Percentiles rank a stretch among this genome's conserved stretches.
phyloP scores from a whole-genome alignment of 2,329 filamentous ascomycete species.

The Phialophora chinensis region DNA sequence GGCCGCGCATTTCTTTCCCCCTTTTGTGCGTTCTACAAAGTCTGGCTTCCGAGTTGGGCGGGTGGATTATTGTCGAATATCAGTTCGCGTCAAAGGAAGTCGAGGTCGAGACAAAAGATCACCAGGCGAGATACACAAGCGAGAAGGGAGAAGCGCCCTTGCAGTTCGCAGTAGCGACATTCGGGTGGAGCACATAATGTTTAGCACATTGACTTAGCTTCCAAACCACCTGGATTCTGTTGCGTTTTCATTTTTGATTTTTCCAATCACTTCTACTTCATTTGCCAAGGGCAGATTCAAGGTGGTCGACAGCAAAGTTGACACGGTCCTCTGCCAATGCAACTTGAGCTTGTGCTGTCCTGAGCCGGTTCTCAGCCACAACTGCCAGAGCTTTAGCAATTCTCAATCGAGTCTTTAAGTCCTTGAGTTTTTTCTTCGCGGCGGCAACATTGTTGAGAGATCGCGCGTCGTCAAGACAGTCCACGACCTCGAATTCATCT shows the following conservation, averaged over 20 bases:
- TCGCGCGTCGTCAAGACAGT: not conserved
- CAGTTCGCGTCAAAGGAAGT: not conserved
- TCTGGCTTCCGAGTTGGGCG: too few species aligned
- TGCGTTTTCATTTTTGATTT: not conserved
- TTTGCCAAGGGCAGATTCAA: not conserved
- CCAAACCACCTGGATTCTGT: not conserved
- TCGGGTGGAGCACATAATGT: not conserved
- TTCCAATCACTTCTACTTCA: not conserved
- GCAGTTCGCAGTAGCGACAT: not conserved
- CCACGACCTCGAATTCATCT: not conserved
- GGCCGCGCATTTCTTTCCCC: not conserved
- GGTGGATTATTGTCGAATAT: not conserved
- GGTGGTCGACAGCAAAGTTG: not conserved
- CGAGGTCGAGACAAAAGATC: not conserved
- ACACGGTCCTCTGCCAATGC: not conserved
- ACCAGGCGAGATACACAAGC: not conserved
- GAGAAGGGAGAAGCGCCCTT: not conserved
- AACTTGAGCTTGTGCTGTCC: not conserved
- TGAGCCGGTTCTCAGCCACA: conserved; percentile 6
- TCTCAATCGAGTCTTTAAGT: not conserved
- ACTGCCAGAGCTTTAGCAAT: not conserved
- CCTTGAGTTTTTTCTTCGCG: conserved; percentile 3
- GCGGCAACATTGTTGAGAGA: not conserved
- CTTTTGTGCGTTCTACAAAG: not conserved
- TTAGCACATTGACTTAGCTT: not conserved